A percentile compares a stretch with the other conserved stretches of the same genome.
These are phyloP conservation scores for Spergularia bocconei DNA, from an alignment of 148 eudicot species.

Conservation along the genomic window DNA sequence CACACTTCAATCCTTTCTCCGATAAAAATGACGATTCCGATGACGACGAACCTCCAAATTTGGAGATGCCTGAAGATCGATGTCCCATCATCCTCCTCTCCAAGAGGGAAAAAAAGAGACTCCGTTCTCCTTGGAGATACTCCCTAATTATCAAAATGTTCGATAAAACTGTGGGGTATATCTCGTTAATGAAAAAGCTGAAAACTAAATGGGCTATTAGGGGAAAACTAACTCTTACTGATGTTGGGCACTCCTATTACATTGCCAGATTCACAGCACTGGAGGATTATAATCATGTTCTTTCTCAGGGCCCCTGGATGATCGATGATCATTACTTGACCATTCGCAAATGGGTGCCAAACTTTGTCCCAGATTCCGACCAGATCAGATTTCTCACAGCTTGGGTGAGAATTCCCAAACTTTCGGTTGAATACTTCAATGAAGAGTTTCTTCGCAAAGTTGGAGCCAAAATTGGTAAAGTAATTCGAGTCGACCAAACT, in stretches of 20 bases:
- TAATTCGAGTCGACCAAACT: background rate
- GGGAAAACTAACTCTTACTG: background rate
- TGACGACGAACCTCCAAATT: background rate
- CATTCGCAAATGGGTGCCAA: background rate
- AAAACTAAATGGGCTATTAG: background rate
- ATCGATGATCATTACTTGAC: background rate
- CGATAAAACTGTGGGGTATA: background rate
- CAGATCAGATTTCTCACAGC: background rate
- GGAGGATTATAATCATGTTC: background rate
- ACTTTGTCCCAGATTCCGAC: background rate
- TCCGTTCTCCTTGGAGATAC: background rate
- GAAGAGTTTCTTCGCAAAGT: background rate
- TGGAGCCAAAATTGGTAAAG: too few species aligned
- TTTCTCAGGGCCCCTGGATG: conserved; percentile 2
- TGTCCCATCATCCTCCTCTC: background rate
- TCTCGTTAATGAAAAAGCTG: background rate
- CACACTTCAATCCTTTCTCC: too few species aligned
- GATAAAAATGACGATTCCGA: background rate
- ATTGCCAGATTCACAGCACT: background rate
- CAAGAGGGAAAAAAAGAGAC: background rate
- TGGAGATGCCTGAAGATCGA: too few species aligned
- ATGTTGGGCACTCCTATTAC: background rate
- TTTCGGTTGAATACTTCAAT: background rate
- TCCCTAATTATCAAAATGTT: background rate
- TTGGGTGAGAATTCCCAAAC: background rate